These are phyloP conservation scores for Tulasnella sp. DNA, from an alignment of 768 basidiomycete genomes.

Conservation along the genomic window DNA sequence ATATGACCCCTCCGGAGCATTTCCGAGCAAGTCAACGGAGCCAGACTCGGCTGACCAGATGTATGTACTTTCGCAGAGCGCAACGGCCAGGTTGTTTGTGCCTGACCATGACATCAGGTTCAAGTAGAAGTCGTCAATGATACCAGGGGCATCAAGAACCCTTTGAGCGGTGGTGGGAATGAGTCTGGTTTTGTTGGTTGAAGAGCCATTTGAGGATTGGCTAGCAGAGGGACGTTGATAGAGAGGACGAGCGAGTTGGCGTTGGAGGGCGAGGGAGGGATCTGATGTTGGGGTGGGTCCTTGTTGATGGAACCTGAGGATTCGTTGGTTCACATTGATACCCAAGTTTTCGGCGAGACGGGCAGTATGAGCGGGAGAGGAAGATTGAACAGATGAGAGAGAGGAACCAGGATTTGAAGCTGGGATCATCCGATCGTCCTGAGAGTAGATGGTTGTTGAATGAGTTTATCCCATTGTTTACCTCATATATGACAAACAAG, in stretches of 20 bases:
- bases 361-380: constrained; percentile 64
- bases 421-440: constrained; percentile 15
- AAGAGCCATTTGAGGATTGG: constrained; percentile 47
- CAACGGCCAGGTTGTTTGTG: constrained; percentile 80
- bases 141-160: constrained; percentile 87
- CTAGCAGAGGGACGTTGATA: constrained; percentile 53
- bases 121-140: constrained; percentile 85
- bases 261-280: constrained; percentile 58
- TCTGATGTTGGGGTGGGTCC: constrained; percentile 71
- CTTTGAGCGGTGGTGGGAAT: constrained; percentile 80
- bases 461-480: constrained; percentile 21
- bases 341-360: constrained; percentile 65
- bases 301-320: constrained; percentile 78
- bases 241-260: constrained; percentile 61
- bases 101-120: constrained; percentile 86
- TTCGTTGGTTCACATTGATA: constrained; percentile 57
- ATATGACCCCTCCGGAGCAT: constrained; percentile 61
- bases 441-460: not conserved
- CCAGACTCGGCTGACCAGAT: constrained; percentile 92
- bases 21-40: constrained; percentile 60
- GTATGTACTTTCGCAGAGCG: constrained; percentile 73
- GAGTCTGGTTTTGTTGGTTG: constrained; percentile 59
- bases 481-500: constrained; percentile 30
- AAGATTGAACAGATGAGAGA: constrained; percentile 49
- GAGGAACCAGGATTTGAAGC: constrained; percentile 40